Evolutionary conservation across 805 yeast genomes (phyloP).

Genomic region (Candida sithepensis): DNA sequence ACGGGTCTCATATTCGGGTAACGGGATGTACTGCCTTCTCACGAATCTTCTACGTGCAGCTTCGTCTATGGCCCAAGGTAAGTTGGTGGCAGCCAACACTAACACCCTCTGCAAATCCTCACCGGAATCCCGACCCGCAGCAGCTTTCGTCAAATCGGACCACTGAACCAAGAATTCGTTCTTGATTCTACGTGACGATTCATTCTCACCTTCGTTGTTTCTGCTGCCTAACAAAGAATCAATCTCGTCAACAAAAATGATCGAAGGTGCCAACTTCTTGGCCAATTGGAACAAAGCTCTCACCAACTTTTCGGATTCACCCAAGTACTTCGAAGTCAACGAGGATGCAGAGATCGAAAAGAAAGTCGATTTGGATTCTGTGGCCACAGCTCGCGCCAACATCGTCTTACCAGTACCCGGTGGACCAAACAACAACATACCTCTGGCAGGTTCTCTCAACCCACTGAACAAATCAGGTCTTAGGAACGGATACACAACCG

Average conservation of each 20-base stretch:
- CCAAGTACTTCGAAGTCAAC: slow-evolving; percentile 80
- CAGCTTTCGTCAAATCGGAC: slow-evolving; percentile 87
- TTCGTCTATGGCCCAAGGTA: slow-evolving; percentile 97
- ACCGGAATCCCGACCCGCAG: slow-evolving; percentile 63
- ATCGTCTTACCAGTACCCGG: slow-evolving; percentile 99
- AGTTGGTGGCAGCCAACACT: slow-evolving; percentile 89
- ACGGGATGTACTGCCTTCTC: slow-evolving; percentile 86
- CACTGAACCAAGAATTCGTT: slow-evolving; percentile 93
- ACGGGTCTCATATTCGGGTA: slow-evolving; percentile 86
- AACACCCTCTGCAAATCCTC: slow-evolving; percentile 66
- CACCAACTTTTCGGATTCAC: slow-evolving; percentile 92
- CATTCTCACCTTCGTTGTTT: slow-evolving; percentile 67
- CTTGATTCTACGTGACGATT: slow-evolving; percentile 83
- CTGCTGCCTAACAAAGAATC: slow-evolving; percentile 85
- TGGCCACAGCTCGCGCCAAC: slow-evolving; percentile 96
- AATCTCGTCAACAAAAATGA: slow-evolving; percentile 93
- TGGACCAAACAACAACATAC: slow-evolving; percentile 96
- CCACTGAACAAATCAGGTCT: slow-evolving; percentile 92
- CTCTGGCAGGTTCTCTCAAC: slow-evolving; percentile 88
- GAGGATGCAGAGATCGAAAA: slow-evolving; percentile 90
- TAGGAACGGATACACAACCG: slow-evolving; percentile 92
- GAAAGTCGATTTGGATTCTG: slow-evolving; percentile 89
- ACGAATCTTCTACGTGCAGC: slow-evolving; percentile 94
- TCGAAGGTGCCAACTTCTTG: slow-evolving; percentile 81
- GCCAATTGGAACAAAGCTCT: slow-evolving; percentile 85